Base-by-base conservation (phyloP, 2,329 filamentous ascomycete genomes). In the Madurella fahalii region DNA sequence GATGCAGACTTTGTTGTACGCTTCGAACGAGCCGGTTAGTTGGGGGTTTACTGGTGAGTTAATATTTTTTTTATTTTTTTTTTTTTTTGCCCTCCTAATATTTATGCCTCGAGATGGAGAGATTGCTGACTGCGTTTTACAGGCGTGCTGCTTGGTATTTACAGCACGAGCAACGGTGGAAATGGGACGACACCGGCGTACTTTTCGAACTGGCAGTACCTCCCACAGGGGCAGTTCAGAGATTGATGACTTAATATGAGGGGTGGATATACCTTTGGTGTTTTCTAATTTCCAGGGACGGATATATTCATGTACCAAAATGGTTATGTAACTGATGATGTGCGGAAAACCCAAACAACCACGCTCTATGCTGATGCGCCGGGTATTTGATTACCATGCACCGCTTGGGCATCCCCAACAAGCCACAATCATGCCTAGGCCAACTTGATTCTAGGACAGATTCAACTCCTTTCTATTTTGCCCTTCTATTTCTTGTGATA, bases 131-230 rank as follows among this genome's bases (percentile, higher is more conserved):
- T 31, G 31, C 39, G 62, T 71, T 15, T 66, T 4, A 67, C 32
- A 72, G 78, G 79, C 0, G 72, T 73, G 1, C 65, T 82, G 17
- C 57, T 83, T 0, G 79, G 79, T 0, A 70, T 75, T 1, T 82
- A 81, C 62, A 74, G 74, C 40, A 82, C 79, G 4, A 77, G 68
- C 30, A 82, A 82, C 58, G 78, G 77, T 0, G 71, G 71, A 2
- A 64, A 69, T 11, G 73, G 71, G 2, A 69, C 61, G 2, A 72
- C 73, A 32, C 69, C 72, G 4, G 76, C 74, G 2, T 80, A 78
- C 62, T 66, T 81, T 47, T 72, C 68, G 5, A 67, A 73, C 17
- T 81, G 78, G 77, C 70, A 65, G 53, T 80, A 80, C 58, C 64
- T 57, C 1, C 70, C 71, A 15, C 63, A 71, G 47, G 71, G 65